Conservation (phyloP, 306 rosid genomes). For the Rubus parviflorus region DNA sequence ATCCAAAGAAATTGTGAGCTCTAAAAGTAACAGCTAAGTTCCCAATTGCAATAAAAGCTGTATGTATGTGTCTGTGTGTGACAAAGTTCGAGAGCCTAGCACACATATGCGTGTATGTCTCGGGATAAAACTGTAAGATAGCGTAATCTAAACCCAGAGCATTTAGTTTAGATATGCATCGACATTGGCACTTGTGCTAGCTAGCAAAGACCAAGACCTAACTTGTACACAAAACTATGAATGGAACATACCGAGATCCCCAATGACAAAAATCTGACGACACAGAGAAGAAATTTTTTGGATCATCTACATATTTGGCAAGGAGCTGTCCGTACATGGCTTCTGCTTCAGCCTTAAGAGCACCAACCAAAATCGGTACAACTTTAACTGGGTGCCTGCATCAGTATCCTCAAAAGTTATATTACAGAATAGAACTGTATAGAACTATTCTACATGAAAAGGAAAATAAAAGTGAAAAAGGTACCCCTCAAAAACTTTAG, state of each 20-base stretch:
- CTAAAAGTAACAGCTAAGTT: neutral
- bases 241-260: conserved; percentile 77
- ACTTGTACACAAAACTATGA: neutral
- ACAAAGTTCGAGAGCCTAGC: neutral
- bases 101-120: neutral
- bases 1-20: neutral
- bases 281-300: conserved; percentile 73
- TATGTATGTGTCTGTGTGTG: neutral
- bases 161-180: neutral
- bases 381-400: conserved; percentile 76
- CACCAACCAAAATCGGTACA: conserved; percentile 91
- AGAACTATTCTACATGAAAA: neutral
- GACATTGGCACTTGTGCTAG: neutral
- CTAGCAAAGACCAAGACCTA: neutral
- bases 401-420: conserved; percentile 28
- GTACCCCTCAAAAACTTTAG: conserved; percentile 96
- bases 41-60: neutral
- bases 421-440: conserved; percentile 20
- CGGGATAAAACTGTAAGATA: neutral
- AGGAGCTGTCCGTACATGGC: conserved; percentile 81
- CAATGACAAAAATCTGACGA: conserved; percentile 98
- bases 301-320: conserved; percentile 80
- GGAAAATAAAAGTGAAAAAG: neutral
- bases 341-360: conserved; percentile 71
- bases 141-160: neutral